Evolutionary conservation across 2,329 filamentous ascomycete genomes (phyloP).

Genomic region (Aspergillus fumigatus): DNA sequence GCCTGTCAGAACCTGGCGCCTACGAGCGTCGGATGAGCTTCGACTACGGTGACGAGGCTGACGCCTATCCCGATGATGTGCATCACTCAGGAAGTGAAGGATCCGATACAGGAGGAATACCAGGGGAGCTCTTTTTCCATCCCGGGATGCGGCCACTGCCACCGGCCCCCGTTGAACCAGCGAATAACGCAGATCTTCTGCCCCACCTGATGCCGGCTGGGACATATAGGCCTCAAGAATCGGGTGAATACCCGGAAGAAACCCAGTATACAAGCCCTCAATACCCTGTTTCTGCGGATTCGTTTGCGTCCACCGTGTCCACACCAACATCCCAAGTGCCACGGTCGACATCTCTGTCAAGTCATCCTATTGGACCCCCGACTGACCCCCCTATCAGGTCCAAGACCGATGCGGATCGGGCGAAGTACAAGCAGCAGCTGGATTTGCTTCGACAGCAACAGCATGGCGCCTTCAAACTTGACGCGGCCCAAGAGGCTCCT

Average conservation of each 20-base stretch:
- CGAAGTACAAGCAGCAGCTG: conserved; percentile 50
- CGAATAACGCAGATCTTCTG: conserved; percentile 41
- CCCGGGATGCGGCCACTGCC: conserved; percentile 68
- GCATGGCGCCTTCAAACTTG: conserved; percentile 44
- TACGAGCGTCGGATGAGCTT: conserved; percentile 71
- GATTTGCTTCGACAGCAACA: conserved; percentile 51
- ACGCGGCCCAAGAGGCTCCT: conserved; percentile 43
- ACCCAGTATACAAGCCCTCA: conserved; percentile 35
- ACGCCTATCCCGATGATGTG: conserved; percentile 53
- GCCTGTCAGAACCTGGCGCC: conserved; percentile 68
- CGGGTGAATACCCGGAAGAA: conserved; percentile 35
- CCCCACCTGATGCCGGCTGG: conserved; percentile 50
- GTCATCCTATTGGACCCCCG: conserved; percentile 73
- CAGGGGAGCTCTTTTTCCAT: conserved; percentile 90
- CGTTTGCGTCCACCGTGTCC: conserved; percentile 45
- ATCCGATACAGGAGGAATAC: conserved; percentile 67
- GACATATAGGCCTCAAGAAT: conserved; percentile 54
- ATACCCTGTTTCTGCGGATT: conserved; percentile 45
- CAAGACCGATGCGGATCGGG: conserved; percentile 82
- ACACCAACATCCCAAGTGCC: conserved; percentile 48
- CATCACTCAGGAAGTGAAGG: conserved; percentile 57
- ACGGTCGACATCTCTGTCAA: conserved; percentile 77
- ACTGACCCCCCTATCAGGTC: conserved; percentile 81
- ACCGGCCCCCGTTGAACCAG: conserved; percentile 57
- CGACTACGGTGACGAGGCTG: conserved; percentile 84